phyloP scores from a whole-genome alignment of 2,329 filamentous ascomycete genomes.

The Ceratocystis lukuohia region DNA sequence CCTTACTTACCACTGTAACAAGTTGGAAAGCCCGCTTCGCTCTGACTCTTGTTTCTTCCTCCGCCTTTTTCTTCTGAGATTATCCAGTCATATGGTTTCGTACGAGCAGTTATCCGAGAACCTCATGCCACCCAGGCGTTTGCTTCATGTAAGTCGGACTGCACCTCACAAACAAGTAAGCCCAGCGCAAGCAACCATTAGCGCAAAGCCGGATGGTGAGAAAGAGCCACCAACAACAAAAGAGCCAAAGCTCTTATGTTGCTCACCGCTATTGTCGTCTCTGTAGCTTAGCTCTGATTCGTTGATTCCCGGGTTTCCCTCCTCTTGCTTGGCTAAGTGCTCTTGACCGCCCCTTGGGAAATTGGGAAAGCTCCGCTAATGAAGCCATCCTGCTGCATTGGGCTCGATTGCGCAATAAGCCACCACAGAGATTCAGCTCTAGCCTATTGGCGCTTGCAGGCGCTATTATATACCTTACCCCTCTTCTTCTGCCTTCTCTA shows the following conservation, averaged over 20 bases:
- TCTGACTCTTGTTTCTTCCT: not conserved
- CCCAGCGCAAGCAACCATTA: not conserved
- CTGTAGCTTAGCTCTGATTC: not conserved
- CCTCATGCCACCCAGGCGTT: not conserved
- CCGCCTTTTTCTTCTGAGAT: not conserved
- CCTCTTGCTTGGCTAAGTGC: not conserved
- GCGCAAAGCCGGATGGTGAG: not conserved
- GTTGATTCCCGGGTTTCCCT: no score
- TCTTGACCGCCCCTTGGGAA: conserved; percentile 2
- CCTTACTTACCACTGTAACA: not conserved
- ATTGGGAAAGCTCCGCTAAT: not conserved
- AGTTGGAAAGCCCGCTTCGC: not conserved
- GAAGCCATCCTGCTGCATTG: not conserved
- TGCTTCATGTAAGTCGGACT: conserved; percentile 1
- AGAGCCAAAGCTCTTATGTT: not conserved
- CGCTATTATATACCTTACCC: not conserved
- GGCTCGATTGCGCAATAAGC: conserved; percentile 1
- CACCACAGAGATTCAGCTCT: not conserved
- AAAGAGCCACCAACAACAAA: not conserved
- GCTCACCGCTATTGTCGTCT: not conserved
- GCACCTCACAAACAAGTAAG: not conserved
- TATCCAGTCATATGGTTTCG: not conserved
- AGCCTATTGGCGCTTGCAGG: not conserved
- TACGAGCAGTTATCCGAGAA: not conserved
- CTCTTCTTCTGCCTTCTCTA: not conserved